Percentiles rank a stretch among this genome's conserved stretches.
Conservation (phyloP, 2,329 filamentous ascomycete genomes). For the Ophiostoma ulmi region DNA sequence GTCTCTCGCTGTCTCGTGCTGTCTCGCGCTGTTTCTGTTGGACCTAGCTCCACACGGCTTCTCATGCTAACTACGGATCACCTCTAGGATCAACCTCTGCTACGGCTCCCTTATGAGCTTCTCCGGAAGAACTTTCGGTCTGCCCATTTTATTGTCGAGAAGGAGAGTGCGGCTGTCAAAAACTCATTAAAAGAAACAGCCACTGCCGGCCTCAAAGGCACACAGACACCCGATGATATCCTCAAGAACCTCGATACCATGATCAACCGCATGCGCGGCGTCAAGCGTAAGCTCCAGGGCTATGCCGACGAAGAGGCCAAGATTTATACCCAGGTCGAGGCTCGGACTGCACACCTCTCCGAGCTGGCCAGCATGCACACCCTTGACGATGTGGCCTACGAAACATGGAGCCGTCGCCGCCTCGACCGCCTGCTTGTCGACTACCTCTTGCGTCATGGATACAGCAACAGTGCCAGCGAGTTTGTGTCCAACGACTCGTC, state of each 20-base stretch:
- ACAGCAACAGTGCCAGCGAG: slow-evolving; percentile 67
- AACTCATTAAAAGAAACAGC: slow-evolving; percentile 58
- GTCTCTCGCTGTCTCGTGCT: background rate
- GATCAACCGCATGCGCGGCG: slow-evolving; percentile 73
- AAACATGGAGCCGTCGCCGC: slow-evolving; percentile 76
- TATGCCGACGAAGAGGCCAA: slow-evolving; percentile 74
- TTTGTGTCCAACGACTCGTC: slow-evolving; percentile 47
- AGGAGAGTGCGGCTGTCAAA: slow-evolving; percentile 59
- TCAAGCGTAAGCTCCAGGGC: slow-evolving; percentile 79
- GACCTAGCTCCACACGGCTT: background rate
- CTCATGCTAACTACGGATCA: background rate
- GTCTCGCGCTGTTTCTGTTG: background rate
- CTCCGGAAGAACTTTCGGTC: slow-evolving; percentile 91
- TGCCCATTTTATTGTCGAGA: slow-evolving; percentile 70
- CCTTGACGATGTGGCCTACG: slow-evolving; percentile 88
- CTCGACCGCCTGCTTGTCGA: slow-evolving; percentile 86
- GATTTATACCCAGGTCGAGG: slow-evolving; percentile 69
- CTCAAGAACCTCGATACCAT: slow-evolving; percentile 77
- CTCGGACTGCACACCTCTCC: slow-evolving; percentile 73
- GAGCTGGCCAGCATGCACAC: slow-evolving; percentile 74
- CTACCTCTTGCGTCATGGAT: slow-evolving; percentile 81
- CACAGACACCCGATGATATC: slow-evolving; percentile 62
- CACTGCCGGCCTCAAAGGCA: slow-evolving; percentile 59
- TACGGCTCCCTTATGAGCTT: slow-evolving; percentile 88
- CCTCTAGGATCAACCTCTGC: slow-evolving; percentile 79